Evolutionary conservation across 2,329 filamentous ascomycete species (phyloP), one percentile per base, ranked within the genome.

Genomic region (Tympanopsis confertula): DNA sequence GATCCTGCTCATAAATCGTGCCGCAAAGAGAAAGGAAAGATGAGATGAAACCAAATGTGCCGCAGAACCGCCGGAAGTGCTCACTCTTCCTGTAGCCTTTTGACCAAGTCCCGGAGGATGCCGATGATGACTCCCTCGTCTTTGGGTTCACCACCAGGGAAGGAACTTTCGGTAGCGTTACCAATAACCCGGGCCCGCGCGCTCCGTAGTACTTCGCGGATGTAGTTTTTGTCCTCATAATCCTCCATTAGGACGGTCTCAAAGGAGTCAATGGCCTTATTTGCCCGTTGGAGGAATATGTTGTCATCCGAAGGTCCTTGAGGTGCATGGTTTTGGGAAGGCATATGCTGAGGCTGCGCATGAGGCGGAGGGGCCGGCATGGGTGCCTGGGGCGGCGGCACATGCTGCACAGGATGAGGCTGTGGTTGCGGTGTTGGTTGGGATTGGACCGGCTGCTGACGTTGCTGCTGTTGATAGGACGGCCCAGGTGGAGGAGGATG

Each of bases 141-240:
- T 39, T 60, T 60, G 14, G 59, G 58, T 41, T 62, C 59, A 13
- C 59, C 59, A 26, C 58, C 58, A 15, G 58, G 54, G 47, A 62
- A 60, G 7, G 58, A 61, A 38, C 58, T 62, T 38, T 59, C 57
- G 17, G 55, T 53, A 4, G 57, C 56, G 38, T 54, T 49, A 19
- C 57, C 58, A 4, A 62, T 39, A 13, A 55, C 59, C 13, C 59
- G 56, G 35, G 59, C 57, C 5, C 59, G 57, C 17, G 59, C 59
- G 42, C 59, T 62, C 41, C 56, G 55, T 10, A 62, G 53, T 22
- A 62, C 59, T 44, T 61, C 57, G 19, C 57, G 56, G 44, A 62
- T 62, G 42, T 62, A 62, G 39, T 62, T 58, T 47, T 61, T 59
- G 42, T 62, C 59, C 39, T 62, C 58, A 38, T 61, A 62, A 41